Base-by-base conservation (phyloP, 192 early-diverging fungal species). In the Backusella tarrabulga region DNA sequence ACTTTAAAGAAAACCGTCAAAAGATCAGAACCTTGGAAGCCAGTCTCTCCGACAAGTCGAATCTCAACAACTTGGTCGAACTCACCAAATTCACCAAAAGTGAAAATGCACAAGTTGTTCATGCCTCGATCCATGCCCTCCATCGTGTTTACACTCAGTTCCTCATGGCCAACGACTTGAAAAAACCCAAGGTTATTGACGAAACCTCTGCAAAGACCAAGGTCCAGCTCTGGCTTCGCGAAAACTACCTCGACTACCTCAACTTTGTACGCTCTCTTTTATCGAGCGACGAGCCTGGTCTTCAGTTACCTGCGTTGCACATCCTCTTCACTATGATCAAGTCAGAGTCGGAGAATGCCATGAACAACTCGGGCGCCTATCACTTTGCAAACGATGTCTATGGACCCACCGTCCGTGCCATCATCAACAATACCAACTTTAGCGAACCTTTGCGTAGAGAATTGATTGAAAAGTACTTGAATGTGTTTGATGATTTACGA, bases 401-500 rank as follows among this genome's bases (percentile, higher is more conserved):
- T 76, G 52, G 80, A 56, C 84, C 77, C 3, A 46, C 93, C 6
- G 80, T 94, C 1, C 84, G 91, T 8, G 73, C 85, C 0, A 75
- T 94, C 1, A 74, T 97, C 50, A 79, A 81, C 66, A 89, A 85
- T 79, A 50, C 79, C 42, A 86, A 90, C 46, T 87, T 92, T 35
- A 90, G 80, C 42, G 86, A 92, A 29, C 91, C 88, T 12, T 68
- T 97, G 38, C 67, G 88, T 54, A 87, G 85, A 14, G 84, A 88
- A 71, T 82, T 96, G 29, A 83, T 91, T 1, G 90, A 92, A 66
- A 90, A 91, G 46, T 91, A 92, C 71, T 75, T 96, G 41, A 93
- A 93, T 80, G 78, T 81, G 8, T 96, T 94, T 81, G 95, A 95
- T 77, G 97, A 99, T 78, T 80, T 97, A 52, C 88, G 94, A 77